Base-by-base conservation (phyloP, 177 flowering plant species). In the Vitis hybrid region DNA sequence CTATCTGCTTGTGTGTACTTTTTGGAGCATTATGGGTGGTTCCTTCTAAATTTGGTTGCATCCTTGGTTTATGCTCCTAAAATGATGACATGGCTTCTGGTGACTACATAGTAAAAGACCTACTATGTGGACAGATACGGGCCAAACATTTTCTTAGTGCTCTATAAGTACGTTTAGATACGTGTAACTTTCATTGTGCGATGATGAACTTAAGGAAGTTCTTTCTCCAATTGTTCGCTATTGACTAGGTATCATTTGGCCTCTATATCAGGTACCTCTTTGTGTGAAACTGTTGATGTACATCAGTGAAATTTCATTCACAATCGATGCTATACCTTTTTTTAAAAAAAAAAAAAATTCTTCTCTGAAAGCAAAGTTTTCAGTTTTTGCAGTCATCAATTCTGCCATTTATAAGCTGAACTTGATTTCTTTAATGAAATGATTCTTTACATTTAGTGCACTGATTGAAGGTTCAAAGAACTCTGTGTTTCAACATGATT, bases 61-160 rank as follows among this genome's bases (percentile, higher is more conserved):
- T 77, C 85, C 85, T 68, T 85, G 76, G 88, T 85, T 76, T 71
- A 49, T 81, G 90, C 92, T 89, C 95, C 93, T 77, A 89, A 52
- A 89, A 64, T 80, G 60, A 80, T 46, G 63, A 75, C 55, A 70
- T 88, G 92, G 81, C 87, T 87, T 92, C 76, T 80, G 92, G 86
- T 89, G 90, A 88, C 88, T 80, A 74, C 92, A 86, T 82, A 80
- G 84, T 70, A 74, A 66, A 56, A 92, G 94, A 50, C 21, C 50
- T 67, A 9, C 85, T 87, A 86, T 88, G 94, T 80, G 91, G 94
- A 86, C 97, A 90, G 94, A 87, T 89, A 92, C 93, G 87, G 86
- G 92, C 77, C 91, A 79, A 48, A 90, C 78, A 92, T 69, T 60
- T 69, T 60, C 8, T 67, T 55, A 27, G 0, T 27, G 30, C 30